A percentile compares a stretch with the other conserved stretches of the same genome.
Conservation (phyloP, 2,329 filamentous ascomycete species). For the Neonectria neomacrospora region DNA sequence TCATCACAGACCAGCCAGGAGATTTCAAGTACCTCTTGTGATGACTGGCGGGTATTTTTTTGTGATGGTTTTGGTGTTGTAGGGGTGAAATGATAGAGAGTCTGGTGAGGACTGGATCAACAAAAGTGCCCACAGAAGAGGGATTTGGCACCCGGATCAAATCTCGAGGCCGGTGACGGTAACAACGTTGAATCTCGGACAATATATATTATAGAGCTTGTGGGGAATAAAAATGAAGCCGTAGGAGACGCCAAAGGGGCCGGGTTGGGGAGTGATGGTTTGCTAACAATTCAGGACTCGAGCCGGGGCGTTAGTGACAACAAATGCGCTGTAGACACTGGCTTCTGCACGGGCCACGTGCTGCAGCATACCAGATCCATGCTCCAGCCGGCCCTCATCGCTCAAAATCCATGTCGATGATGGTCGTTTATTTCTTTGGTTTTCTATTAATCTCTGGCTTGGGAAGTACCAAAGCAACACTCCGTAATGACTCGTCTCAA, state of each 20-base stretch:
- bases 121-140: not conserved
- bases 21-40: not conserved
- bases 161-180: not conserved
- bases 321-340: slow-evolving; percentile 1
- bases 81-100: not conserved
- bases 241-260: not conserved
- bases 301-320: not conserved
- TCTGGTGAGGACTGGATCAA: not conserved
- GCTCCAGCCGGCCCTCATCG: not conserved
- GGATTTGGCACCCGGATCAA: not conserved
- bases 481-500: slow-evolving; percentile 53
- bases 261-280: not conserved
- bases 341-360: slow-evolving; percentile 1
- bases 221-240: not conserved
- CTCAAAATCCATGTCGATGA: not conserved
- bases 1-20: not conserved
- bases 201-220: no score
- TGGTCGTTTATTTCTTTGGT: not conserved
- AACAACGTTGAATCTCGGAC: not conserved
- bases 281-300: not conserved
- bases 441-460: not conserved
- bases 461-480: not conserved
- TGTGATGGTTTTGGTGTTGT: not conserved
- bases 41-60: not conserved
- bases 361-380: not conserved